phyloP scores from a whole-genome alignment of 495 filamentous ascomycete genomes.

The Zalerion maritima region DNA sequence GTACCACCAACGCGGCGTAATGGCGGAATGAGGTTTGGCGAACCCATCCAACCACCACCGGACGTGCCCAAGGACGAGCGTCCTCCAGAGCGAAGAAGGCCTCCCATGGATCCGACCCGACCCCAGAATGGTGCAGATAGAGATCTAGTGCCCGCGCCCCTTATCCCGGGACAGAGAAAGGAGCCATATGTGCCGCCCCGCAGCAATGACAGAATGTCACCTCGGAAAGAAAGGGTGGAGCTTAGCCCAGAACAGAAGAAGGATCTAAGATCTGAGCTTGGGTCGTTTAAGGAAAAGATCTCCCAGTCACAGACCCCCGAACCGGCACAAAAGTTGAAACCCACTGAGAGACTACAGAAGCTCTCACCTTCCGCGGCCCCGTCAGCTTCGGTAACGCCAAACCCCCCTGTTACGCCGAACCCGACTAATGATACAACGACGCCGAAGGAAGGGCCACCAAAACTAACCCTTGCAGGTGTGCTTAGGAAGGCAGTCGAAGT shows the following conservation, averaged over 20 bases:
- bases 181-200: slow-evolving; percentile 29
- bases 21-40: slow-evolving; percentile 25
- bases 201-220: slow-evolving; percentile 27
- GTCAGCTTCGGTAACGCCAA: too few relatives aligned
- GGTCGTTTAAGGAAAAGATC: slow-evolving; percentile 7
- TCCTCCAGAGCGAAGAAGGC: slow-evolving; percentile 36
- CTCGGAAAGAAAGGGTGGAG: too few relatives aligned
- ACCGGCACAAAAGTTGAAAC: too few relatives aligned
- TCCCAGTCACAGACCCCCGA: slow-evolving; percentile 6
- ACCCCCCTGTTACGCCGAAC: too few relatives aligned
- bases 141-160: slow-evolving; percentile 36
- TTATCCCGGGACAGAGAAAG: slow-evolving; percentile 31
- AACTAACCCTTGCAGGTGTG: slow-evolving; percentile 3
- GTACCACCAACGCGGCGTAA: slow-evolving; percentile 34
- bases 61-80: slow-evolving; percentile 21
- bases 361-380: too few relatives aligned
- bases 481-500: too few relatives aligned
- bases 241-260: too few relatives aligned
- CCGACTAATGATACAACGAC: slow-evolving; percentile 4
- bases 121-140: slow-evolving; percentile 22
- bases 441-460: slow-evolving; percentile 6
- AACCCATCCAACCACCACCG: slow-evolving; percentile 19
- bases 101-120: slow-evolving; percentile 36
- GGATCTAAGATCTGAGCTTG: too few relatives aligned
- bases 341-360: too few relatives aligned